These are phyloP conservation scores for Pseudogymnoascus verrucosus DNA, from an alignment of 2,329 filamentous ascomycete genomes.

Conservation along the genomic window DNA sequence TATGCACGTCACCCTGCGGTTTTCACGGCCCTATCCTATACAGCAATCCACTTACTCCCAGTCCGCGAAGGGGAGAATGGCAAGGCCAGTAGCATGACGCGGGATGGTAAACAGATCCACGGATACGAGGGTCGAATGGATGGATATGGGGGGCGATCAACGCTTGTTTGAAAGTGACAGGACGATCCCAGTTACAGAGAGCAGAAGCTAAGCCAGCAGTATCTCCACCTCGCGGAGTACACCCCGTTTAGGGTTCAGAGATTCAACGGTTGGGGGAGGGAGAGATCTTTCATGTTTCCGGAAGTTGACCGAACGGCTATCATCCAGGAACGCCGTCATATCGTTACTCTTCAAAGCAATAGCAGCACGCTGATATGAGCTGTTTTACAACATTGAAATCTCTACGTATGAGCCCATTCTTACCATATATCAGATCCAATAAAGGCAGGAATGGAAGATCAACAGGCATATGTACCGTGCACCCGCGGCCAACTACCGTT, in stretches of 20 bases:
- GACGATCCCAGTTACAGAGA: background rate
- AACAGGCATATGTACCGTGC: background rate
- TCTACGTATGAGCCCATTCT: background rate
- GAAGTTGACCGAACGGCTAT: background rate
- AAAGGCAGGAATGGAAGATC: background rate
- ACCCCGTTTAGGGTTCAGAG: background rate
- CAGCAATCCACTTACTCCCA: background rate
- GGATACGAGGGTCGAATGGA: background rate
- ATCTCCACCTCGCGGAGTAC: background rate
- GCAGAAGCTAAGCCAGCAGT: background rate
- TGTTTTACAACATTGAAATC: background rate
- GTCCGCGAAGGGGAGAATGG: background rate
- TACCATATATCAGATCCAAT: background rate
- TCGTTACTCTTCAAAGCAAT: background rate
- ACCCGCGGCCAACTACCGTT: constrained; percentile 1
- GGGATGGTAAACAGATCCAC: background rate
- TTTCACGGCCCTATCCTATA: background rate
- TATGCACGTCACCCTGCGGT: background rate
- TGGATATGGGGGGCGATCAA: constrained; percentile 1
- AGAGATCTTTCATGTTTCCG: background rate
- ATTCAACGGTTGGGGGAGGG: background rate
- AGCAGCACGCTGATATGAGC: background rate
- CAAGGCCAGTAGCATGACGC: background rate
- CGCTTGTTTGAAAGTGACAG: constrained; percentile 4
- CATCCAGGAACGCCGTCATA: background rate